Evolutionary conservation across 2,329 filamentous ascomycete species (phyloP), one percentile per base, ranked within the genome.

Genomic region (Aspergillus bombycis): DNA sequence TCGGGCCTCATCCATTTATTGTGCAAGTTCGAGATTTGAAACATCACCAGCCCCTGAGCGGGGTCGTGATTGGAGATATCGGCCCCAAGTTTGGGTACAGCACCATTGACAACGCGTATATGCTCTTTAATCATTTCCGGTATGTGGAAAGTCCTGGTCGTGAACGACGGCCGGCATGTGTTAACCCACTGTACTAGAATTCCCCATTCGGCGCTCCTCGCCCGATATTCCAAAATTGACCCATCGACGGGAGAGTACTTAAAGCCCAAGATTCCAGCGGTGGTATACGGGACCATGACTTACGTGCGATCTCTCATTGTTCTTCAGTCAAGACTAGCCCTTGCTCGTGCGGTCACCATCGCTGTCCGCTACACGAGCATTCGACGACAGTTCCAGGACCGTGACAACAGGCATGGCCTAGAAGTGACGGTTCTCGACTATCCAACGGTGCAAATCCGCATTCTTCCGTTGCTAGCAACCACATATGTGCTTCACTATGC

Each of bases 11-110:
- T 69, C 77, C 81, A 16, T 85, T 85, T 69, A 80, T 85, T 63
- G 77, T 84, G 23, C 83, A 82, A 69, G 83, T 85, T 57, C 76
- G 83, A 4, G 34, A 38, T 38, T 14, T 38, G 34, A 11, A 38
- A 38, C 12, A 11, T 6, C 34, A 38, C 34, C 73, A 80, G 65
- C 79, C 82, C n/a, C 69, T 84, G 6, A 65, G 76, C 5, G 82
- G 82, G 2, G 82, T 85, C 58, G 78, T 81, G 4, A 80, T 85
- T 12, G 82, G 83, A 30, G 83, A 85, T 65, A 84, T 85, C 65
- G 83, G 83, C 3, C 81, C 83, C 21, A 85, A 85, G 62, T 84
- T 84, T 67, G 83, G 82, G 19, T 85, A 85, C 65, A 78, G 80
- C 26, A 78, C 77, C 7, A 83, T 83, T 81, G 82, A 85, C 62